phyloP scores from a whole-genome alignment of 805 yeast genomes.

The Yarrowia sp. region DNA sequence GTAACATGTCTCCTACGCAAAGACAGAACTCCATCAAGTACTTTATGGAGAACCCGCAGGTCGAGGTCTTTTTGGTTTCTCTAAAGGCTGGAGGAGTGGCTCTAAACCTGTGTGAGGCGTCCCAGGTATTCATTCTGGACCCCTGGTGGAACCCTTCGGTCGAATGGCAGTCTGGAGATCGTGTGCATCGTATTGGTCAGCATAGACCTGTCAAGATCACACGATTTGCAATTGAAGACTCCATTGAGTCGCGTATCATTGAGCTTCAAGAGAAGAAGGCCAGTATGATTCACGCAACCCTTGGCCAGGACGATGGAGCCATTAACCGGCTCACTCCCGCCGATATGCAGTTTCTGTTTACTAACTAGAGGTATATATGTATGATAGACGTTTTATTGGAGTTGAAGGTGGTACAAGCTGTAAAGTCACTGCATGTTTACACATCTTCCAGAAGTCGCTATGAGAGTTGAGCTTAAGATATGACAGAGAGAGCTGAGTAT shows the following conservation, averaged over 20 bases:
- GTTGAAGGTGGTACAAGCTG: too few species aligned
- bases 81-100: slow-evolving; percentile 99
- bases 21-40: slow-evolving; percentile 86
- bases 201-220: slow-evolving; percentile 90
- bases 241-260: slow-evolving; percentile 92
- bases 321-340: slow-evolving; percentile 85
- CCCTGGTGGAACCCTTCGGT: slow-evolving; percentile 99
- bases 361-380: slow-evolving; percentile 50
- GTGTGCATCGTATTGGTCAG: slow-evolving; percentile 97
- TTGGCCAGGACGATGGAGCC: slow-evolving; percentile 89
- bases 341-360: slow-evolving; percentile 91
- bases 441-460: too few species aligned
- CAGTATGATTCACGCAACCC: slow-evolving; percentile 95
- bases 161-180: slow-evolving; percentile 97
- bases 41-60: slow-evolving; percentile 88
- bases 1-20: slow-evolving; percentile 95
- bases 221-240: slow-evolving; percentile 90
- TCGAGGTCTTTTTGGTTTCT: slow-evolving; percentile 91
- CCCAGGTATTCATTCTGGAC: slow-evolving; percentile 91
- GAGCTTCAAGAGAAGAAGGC: slow-evolving; percentile 97
- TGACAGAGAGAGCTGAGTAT: too few species aligned
- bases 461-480: too few species aligned
- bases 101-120: slow-evolving; percentile 90
- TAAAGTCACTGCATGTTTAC: too few species aligned
- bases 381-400: background rate